Base-by-base conservation (phyloP, 148 eudicot species). In the Rhododendron kiyosumense region DNA sequence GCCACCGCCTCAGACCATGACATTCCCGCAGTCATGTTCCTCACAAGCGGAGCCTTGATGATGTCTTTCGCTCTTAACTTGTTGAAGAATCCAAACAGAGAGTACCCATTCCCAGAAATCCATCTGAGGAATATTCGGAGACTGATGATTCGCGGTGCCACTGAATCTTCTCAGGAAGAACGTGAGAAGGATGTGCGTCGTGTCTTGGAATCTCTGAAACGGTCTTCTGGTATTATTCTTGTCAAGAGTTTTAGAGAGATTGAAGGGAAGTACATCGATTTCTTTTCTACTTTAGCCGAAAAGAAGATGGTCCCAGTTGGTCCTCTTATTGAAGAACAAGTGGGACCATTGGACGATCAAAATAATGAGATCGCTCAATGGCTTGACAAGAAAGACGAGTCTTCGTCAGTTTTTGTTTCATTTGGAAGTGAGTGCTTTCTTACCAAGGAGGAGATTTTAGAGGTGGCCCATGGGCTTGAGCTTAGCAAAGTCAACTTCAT, bases 361-460 rank as follows among this genome's bases (percentile, higher is more conserved):
- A 28, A 78, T 80, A 4, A 14, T 3, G 89, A 85, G 5, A 48
- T 84, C 1, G 15, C 84, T 18, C 75, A 49, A 30, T 89, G 91
- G 91, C 88, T 89, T 49, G 88, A 65, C 18, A 43, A 84, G 43
- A 85, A 87, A 61, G 88, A 65, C 0, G 10, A 20, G 43, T 34
- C 2, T 0, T 89, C 91, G 0, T 79, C 84, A 4, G 83, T 89
- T 8, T 89, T 76, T 28, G 88, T 73, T 24, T 89, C 89, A 0
- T 89, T 89, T 67, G 91, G 91, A 43, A 86, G 86, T 24, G 91
- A 89, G 83, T 82, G 51, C 36, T 88, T 79, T 51, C 48, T 89
- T 49, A 38, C 69, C 5, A 76, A 43, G 22, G 86, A 89, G 18
- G 91, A 88, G 7, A 84, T 61, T 32, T 79, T 83, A 20, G 91